Conservation (phyloP, 2,329 filamentous ascomycete genomes). For the Annulohypoxylon truncatum region DNA sequence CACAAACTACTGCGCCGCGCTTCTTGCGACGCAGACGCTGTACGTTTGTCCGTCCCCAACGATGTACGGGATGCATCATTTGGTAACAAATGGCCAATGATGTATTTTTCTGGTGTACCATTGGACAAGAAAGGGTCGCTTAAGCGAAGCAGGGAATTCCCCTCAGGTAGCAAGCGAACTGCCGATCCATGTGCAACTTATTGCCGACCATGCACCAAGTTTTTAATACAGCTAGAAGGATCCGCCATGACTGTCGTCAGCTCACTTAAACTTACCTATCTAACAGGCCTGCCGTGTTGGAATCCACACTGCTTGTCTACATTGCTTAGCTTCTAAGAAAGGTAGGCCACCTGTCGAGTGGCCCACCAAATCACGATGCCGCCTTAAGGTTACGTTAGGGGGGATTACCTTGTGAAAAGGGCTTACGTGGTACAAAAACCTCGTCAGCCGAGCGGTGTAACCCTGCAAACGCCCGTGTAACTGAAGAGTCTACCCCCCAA, state of each 20-base stretch:
- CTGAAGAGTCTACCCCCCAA: constrained; percentile 1
- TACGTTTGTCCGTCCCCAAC: constrained; percentile 8
- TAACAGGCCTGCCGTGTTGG: constrained; percentile 8
- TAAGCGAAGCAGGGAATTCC: constrained; percentile 17
- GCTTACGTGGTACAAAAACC: constrained; percentile 25
- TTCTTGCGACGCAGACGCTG: constrained; percentile 34
- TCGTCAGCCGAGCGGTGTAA: constrained; percentile 26
- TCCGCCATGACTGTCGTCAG: constrained; percentile 28
- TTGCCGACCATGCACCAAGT: constrained; percentile 12
- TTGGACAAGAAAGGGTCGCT: background rate
- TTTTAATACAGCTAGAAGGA: constrained; percentile 22
- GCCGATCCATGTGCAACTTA: constrained; percentile 27
- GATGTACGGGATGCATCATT: constrained; percentile 2
- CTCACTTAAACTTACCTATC: constrained; percentile 20
- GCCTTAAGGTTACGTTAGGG: background rate
- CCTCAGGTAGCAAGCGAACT: constrained; percentile 25
- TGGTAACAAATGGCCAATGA: constrained; percentile 21
- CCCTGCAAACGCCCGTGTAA: constrained; percentile 37
- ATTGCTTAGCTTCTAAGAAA: background rate
- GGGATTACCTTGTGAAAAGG: background rate
- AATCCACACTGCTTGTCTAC: constrained; percentile 19
- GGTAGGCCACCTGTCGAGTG: background rate
- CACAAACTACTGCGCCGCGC: constrained; percentile 39
- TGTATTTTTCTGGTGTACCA: background rate
- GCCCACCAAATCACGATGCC: background rate